Conservation (phyloP, 768 basidiomycete genomes). For the Lactifluus volemus region DNA sequence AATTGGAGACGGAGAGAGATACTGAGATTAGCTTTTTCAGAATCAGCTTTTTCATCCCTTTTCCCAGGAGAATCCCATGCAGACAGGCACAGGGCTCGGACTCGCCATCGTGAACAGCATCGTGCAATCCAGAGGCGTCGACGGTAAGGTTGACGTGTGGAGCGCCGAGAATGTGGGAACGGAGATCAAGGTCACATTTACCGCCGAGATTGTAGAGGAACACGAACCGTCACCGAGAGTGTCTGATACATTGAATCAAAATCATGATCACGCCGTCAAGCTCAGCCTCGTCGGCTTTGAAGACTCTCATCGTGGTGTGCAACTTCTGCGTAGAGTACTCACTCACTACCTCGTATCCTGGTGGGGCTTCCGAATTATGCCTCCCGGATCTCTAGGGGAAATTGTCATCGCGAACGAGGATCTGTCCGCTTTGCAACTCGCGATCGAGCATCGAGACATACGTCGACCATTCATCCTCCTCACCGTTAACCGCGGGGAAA, state of each 20-base stretch:
- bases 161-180: slow-evolving; percentile 87
- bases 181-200: slow-evolving; percentile 81
- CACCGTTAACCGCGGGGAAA: slow-evolving; percentile 59
- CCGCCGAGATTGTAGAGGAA: slow-evolving; percentile 53
- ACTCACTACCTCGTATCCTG: slow-evolving; percentile 58
- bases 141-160: slow-evolving; percentile 90
- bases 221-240: slow-evolving; percentile 20
- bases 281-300: slow-evolving; percentile 72
- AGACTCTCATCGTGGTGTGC: slow-evolving; percentile 49
- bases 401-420: slow-evolving; percentile 82
- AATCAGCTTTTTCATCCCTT: slow-evolving; percentile 96
- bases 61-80: slow-evolving; percentile 91
- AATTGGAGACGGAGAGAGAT: not conserved
- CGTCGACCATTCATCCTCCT: slow-evolving; percentile 67
- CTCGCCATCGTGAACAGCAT: slow-evolving; percentile 95
- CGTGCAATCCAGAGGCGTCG: slow-evolving; percentile 73
- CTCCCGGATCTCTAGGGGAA: slow-evolving; percentile 44
- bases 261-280: slow-evolving; percentile 25
- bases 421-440: slow-evolving; percentile 42
- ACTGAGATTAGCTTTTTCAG: slow-evolving; percentile 29
- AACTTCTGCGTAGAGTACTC: slow-evolving; percentile 56
- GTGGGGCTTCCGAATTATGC: slow-evolving; percentile 59
- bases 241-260: slow-evolving; percentile 22
- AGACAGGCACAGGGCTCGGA: slow-evolving; percentile 88
- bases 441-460: slow-evolving; percentile 49